A percentile compares a stretch with the other conserved stretches of the same genome.
Evolutionary conservation across 2,329 filamentous ascomycete species (phyloP).

Genomic region (Botrytis squamosa): DNA sequence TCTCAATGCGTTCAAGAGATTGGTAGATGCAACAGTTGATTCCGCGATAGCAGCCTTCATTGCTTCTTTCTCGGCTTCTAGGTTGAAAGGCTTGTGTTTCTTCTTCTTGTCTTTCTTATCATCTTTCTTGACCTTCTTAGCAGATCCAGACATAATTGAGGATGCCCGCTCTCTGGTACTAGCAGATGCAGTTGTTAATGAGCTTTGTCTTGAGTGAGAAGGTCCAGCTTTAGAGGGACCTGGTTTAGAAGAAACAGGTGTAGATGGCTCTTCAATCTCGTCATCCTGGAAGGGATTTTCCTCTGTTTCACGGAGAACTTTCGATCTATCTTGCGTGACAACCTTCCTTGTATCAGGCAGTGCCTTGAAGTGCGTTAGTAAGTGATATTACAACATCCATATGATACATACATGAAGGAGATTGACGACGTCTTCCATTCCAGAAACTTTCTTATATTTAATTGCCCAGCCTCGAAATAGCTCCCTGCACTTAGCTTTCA

Average conservation of each 20-base stretch:
- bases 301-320: constrained; percentile 78
- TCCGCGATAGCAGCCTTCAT: constrained; percentile 90
- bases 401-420: constrained; percentile 62
- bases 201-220: constrained; percentile 28
- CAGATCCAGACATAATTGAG: constrained; percentile 26
- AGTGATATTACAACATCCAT: background rate
- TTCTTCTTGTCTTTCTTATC: constrained; percentile 49
- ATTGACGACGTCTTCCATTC: constrained; percentile 74
- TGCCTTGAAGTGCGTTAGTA: constrained; percentile 45
- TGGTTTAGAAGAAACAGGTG: constrained; percentile 16
- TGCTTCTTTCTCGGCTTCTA: constrained; percentile 82
- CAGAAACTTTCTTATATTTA: constrained; percentile 76
- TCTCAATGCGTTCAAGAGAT: constrained; percentile 82
- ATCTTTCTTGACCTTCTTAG: constrained; percentile 43
- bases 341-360: constrained; percentile 67
- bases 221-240: constrained; percentile 21
- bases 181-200: constrained; percentile 22
- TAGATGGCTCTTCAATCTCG: constrained; percentile 52
- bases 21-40: constrained; percentile 85
- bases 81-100: constrained; percentile 69
- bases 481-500: constrained; percentile 83
- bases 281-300: constrained; percentile 67
- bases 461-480: constrained; percentile 84
- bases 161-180: constrained; percentile 27
- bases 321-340: constrained; percentile 74